Evolutionary conservation across 78 protist genomes (phyloP).

Genomic region (Fonticula alba): DNA sequence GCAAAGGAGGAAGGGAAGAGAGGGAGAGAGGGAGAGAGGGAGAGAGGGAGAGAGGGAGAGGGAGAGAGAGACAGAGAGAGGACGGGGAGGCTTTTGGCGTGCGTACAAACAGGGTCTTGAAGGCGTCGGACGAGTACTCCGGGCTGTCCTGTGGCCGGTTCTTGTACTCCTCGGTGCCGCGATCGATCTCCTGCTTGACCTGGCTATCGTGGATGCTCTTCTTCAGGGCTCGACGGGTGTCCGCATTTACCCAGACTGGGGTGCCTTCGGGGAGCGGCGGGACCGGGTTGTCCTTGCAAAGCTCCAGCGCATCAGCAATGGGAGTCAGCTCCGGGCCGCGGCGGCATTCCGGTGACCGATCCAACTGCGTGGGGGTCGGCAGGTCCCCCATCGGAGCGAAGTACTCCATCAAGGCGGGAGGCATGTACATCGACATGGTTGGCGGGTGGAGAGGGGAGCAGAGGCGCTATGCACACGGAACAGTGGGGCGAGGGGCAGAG

Average conservation of each 20-base stretch:
- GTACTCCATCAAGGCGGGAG: not conserved
- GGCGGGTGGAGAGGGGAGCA: too few relatives aligned
- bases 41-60: too few relatives aligned
- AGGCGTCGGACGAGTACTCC: too few relatives aligned
- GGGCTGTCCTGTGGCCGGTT: too few relatives aligned
- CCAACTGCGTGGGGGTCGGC: not conserved
- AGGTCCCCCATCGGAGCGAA: not conserved
- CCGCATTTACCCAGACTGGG: not conserved
- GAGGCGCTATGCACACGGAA: too few relatives aligned
- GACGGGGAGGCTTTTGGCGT: too few relatives aligned
- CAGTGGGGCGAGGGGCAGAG: too few relatives aligned
- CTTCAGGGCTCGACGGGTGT: not conserved
- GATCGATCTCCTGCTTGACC: too few relatives aligned
- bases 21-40: not conserved
- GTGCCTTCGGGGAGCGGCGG: not conserved
- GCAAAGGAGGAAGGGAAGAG: not conserved
- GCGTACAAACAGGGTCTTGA: too few relatives aligned
- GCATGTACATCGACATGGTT: conserved; percentile 3
- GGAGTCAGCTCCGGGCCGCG: not conserved
- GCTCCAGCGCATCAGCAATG: not conserved
- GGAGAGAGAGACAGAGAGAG: too few relatives aligned
- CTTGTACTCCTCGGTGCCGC: too few relatives aligned
- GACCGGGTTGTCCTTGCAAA: not conserved
- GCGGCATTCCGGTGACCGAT: not conserved
- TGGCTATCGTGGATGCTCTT: not conserved